These are phyloP conservation scores for Parasarocladium wereldwijsianum DNA, from an alignment of 2,329 filamentous ascomycete species.

Conservation along the genomic window DNA sequence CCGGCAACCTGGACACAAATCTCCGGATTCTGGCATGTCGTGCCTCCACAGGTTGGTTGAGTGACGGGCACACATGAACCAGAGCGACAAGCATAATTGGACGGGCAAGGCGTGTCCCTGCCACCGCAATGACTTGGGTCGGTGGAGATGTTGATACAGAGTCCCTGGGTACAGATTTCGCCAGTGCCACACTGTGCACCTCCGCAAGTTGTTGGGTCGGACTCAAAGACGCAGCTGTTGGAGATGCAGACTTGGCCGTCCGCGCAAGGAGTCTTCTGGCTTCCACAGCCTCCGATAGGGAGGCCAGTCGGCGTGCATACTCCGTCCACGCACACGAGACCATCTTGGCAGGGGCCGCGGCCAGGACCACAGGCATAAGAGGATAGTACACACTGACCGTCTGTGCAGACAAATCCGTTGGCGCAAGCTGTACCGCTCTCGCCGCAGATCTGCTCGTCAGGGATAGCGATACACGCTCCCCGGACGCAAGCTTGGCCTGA, in stretches of 20 bases:
- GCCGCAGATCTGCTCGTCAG: neutral
- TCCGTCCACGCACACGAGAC: constrained; percentile 2
- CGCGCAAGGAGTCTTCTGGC: constrained; percentile 1
- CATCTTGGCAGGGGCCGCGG: neutral
- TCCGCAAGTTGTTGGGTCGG: constrained; percentile 1
- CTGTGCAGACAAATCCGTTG: constrained; percentile 1
- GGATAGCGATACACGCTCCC: constrained; percentile 2
- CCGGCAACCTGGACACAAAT: neutral
- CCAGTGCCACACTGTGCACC: neutral
- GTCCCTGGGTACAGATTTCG: constrained; percentile 1
- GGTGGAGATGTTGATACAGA: constrained; percentile 1
- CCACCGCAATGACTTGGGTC: constrained; percentile 2
- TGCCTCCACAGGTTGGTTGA: neutral
- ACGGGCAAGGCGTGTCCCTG: constrained; percentile 2
- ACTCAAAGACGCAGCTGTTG: constrained; percentile 1
- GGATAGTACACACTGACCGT: neutral
- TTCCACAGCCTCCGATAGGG: constrained; percentile 1
- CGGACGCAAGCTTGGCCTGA: constrained; percentile 1
- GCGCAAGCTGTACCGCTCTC: neutral
- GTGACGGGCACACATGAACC: constrained; percentile 2
- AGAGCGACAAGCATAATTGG: constrained; percentile 1
- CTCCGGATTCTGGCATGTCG: neutral
- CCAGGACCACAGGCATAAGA: constrained; percentile 3
- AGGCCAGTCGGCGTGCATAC: constrained; percentile 3
- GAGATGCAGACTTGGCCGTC: constrained; percentile 1